Percentiles rank a stretch among this genome's conserved stretches.
These are phyloP conservation scores for Vanrija sp. DNA, from an alignment of 1,284 basidiomycete species.

Conservation along the genomic window DNA sequence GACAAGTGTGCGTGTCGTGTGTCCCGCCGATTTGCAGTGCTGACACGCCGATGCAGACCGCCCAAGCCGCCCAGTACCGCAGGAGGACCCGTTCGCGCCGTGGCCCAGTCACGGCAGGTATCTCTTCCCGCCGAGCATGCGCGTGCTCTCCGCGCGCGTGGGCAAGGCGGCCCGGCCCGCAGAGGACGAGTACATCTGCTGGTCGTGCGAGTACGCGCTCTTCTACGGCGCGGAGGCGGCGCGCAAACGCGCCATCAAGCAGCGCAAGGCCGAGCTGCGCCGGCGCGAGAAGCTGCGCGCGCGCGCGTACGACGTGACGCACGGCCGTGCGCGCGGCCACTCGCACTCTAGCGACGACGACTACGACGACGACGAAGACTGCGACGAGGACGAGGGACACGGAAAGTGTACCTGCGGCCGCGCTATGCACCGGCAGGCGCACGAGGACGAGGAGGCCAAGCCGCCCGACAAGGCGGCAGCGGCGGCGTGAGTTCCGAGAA, in stretches of 20 bases:
- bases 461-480: slow-evolving; percentile 4
- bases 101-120: slow-evolving; percentile 34
- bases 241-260: slow-evolving; percentile 63
- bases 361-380: slow-evolving; percentile 3
- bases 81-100: slow-evolving; percentile 33
- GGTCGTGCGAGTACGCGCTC: slow-evolving; percentile 78
- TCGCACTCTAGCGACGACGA: slow-evolving; percentile 3
- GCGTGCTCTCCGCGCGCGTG: slow-evolving; percentile 19
- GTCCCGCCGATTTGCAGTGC: not conserved
- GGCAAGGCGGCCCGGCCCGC: slow-evolving; percentile 47
- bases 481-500: not conserved
- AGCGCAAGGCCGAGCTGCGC: slow-evolving; percentile 70
- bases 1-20: slow-evolving; percentile 57
- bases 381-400: slow-evolving; percentile 10
- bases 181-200: slow-evolving; percentile 80
- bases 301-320: slow-evolving; percentile 56
- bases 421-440: slow-evolving; percentile 1
- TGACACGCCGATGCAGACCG: slow-evolving; percentile 39
- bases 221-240: slow-evolving; percentile 69
- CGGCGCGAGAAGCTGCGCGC: slow-evolving; percentile 70
- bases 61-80: slow-evolving; percentile 29
- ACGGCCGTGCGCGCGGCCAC: slow-evolving; percentile 24
- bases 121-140: slow-evolving; percentile 45
- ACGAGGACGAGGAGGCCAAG: slow-evolving; percentile 1
- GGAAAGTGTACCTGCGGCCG: slow-evolving; percentile 12